Evolutionary conservation across 345 rosid genomes (phyloP), one percentile per base, ranked within the genome.

Genomic region (Orychophragmus violaceus): DNA sequence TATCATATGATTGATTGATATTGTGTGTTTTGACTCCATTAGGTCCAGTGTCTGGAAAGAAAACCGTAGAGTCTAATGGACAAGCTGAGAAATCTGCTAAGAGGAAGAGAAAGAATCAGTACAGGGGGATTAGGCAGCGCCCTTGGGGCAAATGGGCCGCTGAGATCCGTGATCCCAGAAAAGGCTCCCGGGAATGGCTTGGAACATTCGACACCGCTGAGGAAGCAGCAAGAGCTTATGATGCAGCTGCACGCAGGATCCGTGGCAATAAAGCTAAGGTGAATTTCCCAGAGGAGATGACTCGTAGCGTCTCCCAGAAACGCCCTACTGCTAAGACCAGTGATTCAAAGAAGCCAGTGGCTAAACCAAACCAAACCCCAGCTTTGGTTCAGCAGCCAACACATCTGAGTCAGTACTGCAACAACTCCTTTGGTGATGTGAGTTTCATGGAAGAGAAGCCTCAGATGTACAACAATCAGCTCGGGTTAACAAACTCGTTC

Each of bases 61-160:
- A 76, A 61, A 5, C 78, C 11, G 70, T 59, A 66, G 91, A 79
- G 64, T 77, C 71, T 59, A 71, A 54, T 51, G 85, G 82, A 23
- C 85, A 78, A 75, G 86, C 87, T 35, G 96, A 89, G 81, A 87
- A 79, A 46, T 81, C 86, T 22, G 76, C 81, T 2, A 88, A 80
- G 76, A 85, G 91, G 67, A 90, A 88, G 90, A 87, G 98, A 66
- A 93, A 93, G 87, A 93, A 86, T 69, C 96, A 83, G 70, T 93
- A 82, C 41, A 77, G 98, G 12, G 98, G 98, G 44, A 90, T 93
- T 25, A 76, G 98, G 74, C 98, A 90, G 78, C 98, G 98, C 0
- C 97, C 98, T 16, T 93, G 97, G 98, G 98, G 98, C 0, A 93
- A 90, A 77, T 93, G 98, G 98, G 98, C 98, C 14, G 98, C 98